Evolutionary conservation across 2,329 filamentous ascomycete species (phyloP), one percentile per base, ranked within the genome.

Genomic region (Aspergillus japonicus): DNA sequence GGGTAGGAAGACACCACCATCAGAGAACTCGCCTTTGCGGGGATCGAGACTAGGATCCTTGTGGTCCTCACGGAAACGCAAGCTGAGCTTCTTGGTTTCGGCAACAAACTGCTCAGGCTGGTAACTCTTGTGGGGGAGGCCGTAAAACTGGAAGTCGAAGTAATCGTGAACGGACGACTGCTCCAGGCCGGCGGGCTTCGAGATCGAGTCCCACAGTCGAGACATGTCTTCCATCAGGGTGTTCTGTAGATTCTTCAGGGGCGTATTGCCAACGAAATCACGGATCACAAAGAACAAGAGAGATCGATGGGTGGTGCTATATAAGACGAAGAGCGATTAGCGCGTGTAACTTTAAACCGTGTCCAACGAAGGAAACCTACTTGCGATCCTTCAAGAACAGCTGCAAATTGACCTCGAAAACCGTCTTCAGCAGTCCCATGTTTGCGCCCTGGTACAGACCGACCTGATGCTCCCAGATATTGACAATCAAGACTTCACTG

Each of bases 401-500:
- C 78, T 98, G 94, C 73, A 99, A 77, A 74, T 99, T 99, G 76
- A 99, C 95, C 80, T 99, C 95, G 69, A 99, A 99, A 4, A 99
- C 95, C 0, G 96, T 99, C 84, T 99, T 99, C 71, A 99, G 82
- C 70, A 99, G 79, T 8, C 95, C 95, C 95, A 99, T 99, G 77
- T 99, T 99, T 69, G 95, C 95, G 59, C 95, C 95, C 79, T 99
- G 94, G 75, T 99, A 99, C 75, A 99, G 78, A 51, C 95, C 95
- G 63, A 99, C 95, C 78, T 99, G 95, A 77, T 97, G 94, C 78
- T 99, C 95, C 95, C 95, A 99, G 67, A 99, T 96, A 75, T 99
- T 99, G 77, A 99, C 90, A 73, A 99, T 96, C 68, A 99, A 83
- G 55, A 99, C 94, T 80, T 99, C 95, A 75, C 94, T 98, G 19